These are phyloP conservation scores for Quercus phellos DNA, from an alignment of 331 rosid species.

Conservation along the genomic window DNA sequence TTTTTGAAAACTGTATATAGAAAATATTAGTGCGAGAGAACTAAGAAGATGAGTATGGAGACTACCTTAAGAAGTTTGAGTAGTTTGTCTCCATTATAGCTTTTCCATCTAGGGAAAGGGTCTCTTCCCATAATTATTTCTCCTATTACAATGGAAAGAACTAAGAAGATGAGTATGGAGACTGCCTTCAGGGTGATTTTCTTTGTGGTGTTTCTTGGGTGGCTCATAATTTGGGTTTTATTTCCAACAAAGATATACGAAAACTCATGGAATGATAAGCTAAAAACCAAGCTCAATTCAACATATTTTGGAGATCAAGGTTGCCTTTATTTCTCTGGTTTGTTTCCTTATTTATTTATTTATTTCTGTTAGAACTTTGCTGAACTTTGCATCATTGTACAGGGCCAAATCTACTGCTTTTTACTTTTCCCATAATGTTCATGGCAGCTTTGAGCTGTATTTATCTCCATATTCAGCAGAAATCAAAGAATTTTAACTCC, in stretches of 20 bases:
- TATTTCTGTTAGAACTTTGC: not conserved
- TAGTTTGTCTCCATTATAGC: not conserved
- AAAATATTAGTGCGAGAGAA: not conserved
- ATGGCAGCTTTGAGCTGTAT: constrained; percentile 52
- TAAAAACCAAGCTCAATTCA: constrained; percentile 38
- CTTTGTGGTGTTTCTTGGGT: constrained; percentile 37
- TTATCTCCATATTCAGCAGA: constrained; percentile 52
- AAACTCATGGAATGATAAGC: constrained; percentile 32
- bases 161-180: constrained; percentile 18
- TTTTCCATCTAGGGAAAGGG: not conserved
- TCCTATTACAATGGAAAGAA: not conserved
- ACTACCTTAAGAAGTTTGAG: not conserved
- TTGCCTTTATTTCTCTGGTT: not conserved
- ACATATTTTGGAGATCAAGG: constrained; percentile 66
- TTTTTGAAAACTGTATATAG: too few species aligned
- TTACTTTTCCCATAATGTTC: constrained; percentile 62
- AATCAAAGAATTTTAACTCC: constrained; percentile 3
- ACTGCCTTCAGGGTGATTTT: constrained; percentile 21
- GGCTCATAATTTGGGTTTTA: constrained; percentile 53
- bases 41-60: not conserved
- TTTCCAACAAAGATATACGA: constrained; percentile 51
- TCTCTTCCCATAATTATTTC: not conserved
- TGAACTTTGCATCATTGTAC: not conserved
- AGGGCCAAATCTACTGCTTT: constrained; percentile 65
- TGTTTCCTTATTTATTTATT: not conserved